Percentiles rank a stretch among this genome's conserved stretches.
These are phyloP conservation scores for Nakazawaea peltata DNA, from an alignment of 805 yeast genomes.

Conservation along the genomic window DNA sequence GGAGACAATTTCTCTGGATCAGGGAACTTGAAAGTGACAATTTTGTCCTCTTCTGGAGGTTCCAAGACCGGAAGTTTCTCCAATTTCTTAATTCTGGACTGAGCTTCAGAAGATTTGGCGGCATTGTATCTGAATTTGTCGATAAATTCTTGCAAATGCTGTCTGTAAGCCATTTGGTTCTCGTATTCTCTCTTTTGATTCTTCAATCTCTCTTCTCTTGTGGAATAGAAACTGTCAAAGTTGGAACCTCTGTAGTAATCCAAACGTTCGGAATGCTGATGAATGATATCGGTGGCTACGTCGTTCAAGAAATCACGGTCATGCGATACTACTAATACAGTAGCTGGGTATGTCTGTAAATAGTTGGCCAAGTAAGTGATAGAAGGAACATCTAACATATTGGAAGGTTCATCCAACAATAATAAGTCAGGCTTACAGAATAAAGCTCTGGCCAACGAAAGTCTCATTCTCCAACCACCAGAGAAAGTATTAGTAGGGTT, in stretches of 20 bases:
- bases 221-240: conserved; percentile 87
- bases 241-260: conserved; percentile 94
- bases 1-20: conserved; percentile 92
- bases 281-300: conserved; percentile 96
- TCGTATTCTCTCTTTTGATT: conserved; percentile 93
- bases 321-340: conserved; percentile 94
- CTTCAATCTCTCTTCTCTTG: conserved; percentile 92
- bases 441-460: conserved; percentile 94
- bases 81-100: conserved; percentile 92
- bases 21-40: conserved; percentile 82
- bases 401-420: conserved; percentile 95
- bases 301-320: conserved; percentile 96
- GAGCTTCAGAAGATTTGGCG: conserved; percentile 96
- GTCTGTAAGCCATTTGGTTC: conserved; percentile 92
- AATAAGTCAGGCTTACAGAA: conserved; percentile 95
- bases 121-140: conserved; percentile 98
- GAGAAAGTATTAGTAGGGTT: conserved; percentile 85
- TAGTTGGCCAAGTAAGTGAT: conserved; percentile 89
- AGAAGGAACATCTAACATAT: conserved; percentile 99
- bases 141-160: conserved; percentile 88
- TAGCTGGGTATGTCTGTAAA: conserved; percentile 82
- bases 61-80: conserved; percentile 91
- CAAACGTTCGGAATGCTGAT: conserved; percentile 94
- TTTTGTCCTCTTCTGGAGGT: conserved; percentile 89
- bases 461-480: conserved; percentile 99